Base-by-base conservation (phyloP, 768 basidiomycete species). In the Lepiota brunneoincarnata region DNA sequence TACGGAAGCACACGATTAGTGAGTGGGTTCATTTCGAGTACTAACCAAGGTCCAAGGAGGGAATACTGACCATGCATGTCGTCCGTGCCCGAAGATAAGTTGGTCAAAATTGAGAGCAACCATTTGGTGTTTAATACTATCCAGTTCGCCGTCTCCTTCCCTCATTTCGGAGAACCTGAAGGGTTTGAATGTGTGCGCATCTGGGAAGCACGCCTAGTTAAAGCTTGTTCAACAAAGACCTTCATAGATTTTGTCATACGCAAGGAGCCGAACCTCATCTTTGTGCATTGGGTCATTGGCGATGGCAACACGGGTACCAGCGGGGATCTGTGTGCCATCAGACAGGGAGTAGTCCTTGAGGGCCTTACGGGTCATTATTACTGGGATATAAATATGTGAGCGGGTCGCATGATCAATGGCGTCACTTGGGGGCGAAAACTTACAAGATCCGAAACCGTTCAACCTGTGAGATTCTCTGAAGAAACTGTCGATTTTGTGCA, bases 401-500 rank as follows among this genome's bases (percentile, higher is more conserved):
- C 6, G n/a, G 20, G 35, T 11, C 15, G 1, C 20, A 1, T n/a
- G 48, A 39, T 15, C 18, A 1, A 17, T 14, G 20, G 11, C 12
- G 28, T 2, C 24, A 34, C 2, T 21, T 11, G 6, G 1, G 18
- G 3, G 6, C n/a, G 34, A 35, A 15, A 15, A 31, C 58, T 36
- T n/a, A 24, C 45, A n/a, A 14, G 20, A 42, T n/a, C 31, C 42
- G n/a, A 21, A 4, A 14, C 45, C 2, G 6, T 40, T 43, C 21
- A 59, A 34, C 3, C 63, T 41, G 21, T 54, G 56, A 3, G 71
- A 71, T 53, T 78, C 77, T 49, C 71, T 70, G 21, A 78, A 54
- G 58, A 78, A 76, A 51, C 77, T 79, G 51, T 78, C 75, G 15
- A 78, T 40, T 58, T 74, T 72, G 49, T 64, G 63, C 68, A 79